Evolutionary conservation across 352 stramenopile species (phyloP).

Genomic region (Phytophthora ohioensis): DNA sequence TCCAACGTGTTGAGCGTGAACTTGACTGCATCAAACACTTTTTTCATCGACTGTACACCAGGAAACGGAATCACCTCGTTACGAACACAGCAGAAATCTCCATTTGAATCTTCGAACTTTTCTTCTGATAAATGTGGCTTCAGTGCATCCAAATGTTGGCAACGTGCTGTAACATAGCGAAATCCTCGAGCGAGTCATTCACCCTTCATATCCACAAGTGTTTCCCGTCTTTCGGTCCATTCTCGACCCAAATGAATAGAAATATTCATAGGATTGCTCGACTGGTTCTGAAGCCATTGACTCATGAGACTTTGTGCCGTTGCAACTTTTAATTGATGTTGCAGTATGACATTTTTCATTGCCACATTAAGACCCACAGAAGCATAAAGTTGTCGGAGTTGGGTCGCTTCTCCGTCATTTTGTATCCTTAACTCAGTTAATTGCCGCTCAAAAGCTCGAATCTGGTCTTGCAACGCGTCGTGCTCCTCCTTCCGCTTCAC

Average conservation of each 20-base stretch:
- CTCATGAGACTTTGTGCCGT: constrained; percentile 21
- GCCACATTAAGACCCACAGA: constrained; percentile 15
- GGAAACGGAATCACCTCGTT: constrained; percentile 45
- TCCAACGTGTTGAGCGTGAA: constrained; percentile 43
- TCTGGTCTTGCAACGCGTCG: constrained; percentile 9
- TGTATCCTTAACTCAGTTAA: constrained; percentile 10
- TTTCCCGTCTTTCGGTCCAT: constrained; percentile 24
- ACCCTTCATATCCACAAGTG: constrained; percentile 34
- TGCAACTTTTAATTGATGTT: constrained; percentile 24
- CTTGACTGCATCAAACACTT: constrained; percentile 46
- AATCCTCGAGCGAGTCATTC: constrained; percentile 22
- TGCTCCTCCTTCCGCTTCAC: constrained; percentile 22
- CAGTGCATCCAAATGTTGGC: constrained; percentile 24
- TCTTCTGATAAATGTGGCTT: constrained; percentile 40
- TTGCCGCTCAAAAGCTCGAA: constrained; percentile 9
- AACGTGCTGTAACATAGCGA: constrained; percentile 32
- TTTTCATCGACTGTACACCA: constrained; percentile 24
- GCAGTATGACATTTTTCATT: constrained; percentile 14
- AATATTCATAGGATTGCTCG: constrained; percentile 7
- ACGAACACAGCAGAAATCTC: constrained; percentile 32
- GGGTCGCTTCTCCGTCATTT: background rate
- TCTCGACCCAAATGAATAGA: constrained; percentile 25
- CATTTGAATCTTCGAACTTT: constrained; percentile 29
- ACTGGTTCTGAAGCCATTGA: constrained; percentile 18
- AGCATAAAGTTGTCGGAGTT: constrained; percentile 6